phyloP scores from a whole-genome alignment of 176 grass and related monocot genomes.

The Olyra latifolia region DNA sequence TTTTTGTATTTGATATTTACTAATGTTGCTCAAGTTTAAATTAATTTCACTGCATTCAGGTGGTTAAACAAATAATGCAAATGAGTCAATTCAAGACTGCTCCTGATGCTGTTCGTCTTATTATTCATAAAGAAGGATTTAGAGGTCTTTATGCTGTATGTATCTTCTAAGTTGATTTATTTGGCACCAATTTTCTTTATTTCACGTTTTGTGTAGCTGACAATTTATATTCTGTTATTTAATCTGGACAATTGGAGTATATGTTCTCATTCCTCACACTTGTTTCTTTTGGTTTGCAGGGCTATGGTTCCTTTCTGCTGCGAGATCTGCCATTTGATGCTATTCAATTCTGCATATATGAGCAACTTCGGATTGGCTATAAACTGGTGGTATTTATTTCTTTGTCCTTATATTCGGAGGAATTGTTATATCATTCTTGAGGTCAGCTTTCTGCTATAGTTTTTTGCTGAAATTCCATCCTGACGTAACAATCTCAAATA shows the following conservation, averaged over 20 bases:
- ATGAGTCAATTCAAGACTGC: slow-evolving; percentile 63
- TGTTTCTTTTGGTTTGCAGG: slow-evolving; percentile 42
- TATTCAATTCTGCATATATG: slow-evolving; percentile 92
- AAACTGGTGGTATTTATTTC: slow-evolving; percentile 49
- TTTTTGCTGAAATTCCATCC: not conserved
- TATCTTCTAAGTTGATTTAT: slow-evolving; percentile 4
- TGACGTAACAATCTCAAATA: not conserved
- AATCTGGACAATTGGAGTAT: not conserved
- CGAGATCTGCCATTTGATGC: slow-evolving; percentile 88
- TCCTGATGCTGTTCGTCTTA: slow-evolving; percentile 60
- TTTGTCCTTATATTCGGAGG: not conserved
- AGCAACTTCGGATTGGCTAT: slow-evolving; percentile 95
- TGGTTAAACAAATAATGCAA: slow-evolving; percentile 76
- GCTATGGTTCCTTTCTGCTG: slow-evolving; percentile 75
- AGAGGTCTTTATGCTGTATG: slow-evolving; percentile 60
- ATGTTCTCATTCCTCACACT: not conserved
- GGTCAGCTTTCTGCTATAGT: not conserved
- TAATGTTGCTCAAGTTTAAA: not conserved
- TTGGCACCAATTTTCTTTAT: not conserved
- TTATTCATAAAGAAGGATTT: slow-evolving; percentile 58
- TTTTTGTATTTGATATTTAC: not conserved
- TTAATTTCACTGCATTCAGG: slow-evolving; percentile 36
- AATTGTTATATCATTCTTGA: not conserved
- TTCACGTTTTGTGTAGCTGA: not conserved
- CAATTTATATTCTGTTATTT: not conserved